A percentile compares a stretch with the other conserved stretches of the same genome.
Evolutionary conservation across 441 rosid genomes (phyloP).

Genomic region (Croton laevigatus): DNA sequence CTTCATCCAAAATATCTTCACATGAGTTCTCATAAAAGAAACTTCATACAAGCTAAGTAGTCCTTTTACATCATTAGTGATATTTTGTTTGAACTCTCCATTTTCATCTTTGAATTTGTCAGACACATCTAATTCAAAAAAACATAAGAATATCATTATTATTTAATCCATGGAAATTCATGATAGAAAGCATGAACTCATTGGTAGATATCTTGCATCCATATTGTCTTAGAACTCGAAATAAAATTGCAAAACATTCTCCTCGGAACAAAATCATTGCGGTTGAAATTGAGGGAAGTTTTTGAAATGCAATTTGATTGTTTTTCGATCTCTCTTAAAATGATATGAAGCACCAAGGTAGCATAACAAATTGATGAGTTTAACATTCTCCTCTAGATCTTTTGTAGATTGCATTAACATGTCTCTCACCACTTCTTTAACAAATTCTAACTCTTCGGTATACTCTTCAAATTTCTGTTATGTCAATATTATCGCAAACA

Average conservation of each 20-base stretch:
- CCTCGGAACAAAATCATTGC: conserved; percentile 1
- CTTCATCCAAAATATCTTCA: not conserved
- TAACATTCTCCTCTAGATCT: not conserved
- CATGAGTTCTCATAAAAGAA: not conserved
- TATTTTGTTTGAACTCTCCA: not conserved
- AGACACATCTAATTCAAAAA: not conserved
- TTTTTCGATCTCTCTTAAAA: conserved; percentile 6
- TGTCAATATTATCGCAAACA: too few relatives aligned
- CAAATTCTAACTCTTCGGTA: not conserved
- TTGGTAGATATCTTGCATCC: conserved; percentile 8
- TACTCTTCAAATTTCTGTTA: not conserved
- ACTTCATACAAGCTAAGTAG: conserved; percentile 6
- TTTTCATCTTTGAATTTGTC: not conserved
- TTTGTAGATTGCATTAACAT: not conserved
- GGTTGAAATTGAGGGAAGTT: not conserved
- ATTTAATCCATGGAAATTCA: too few relatives aligned
- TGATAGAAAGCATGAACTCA: not conserved
- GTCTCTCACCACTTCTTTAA: conserved; percentile 7
- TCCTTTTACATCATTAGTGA: not conserved
- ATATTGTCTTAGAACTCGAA: conserved; percentile 16
- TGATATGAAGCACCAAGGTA: conserved; percentile 21
- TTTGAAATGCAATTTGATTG: not conserved
- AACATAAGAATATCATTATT: too few relatives aligned
- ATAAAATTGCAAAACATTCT: not conserved
- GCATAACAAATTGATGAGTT: conserved; percentile 17